These are phyloP conservation scores for Nannochloropsis salina DNA, from an alignment of 108 stramenopile species.

Conservation along the genomic window DNA sequence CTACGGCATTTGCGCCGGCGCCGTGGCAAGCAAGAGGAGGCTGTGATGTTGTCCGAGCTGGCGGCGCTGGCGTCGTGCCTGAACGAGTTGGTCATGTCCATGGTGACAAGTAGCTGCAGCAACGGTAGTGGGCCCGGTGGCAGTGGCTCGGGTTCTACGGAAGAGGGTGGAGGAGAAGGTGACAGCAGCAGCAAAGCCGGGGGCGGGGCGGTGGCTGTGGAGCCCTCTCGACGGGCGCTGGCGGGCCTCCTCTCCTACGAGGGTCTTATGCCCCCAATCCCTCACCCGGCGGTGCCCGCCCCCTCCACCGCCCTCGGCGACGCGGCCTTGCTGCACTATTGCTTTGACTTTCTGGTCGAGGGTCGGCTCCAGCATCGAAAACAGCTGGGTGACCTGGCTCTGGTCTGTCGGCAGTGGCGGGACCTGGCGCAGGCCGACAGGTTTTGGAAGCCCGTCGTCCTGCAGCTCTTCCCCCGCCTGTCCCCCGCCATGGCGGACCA, in stretches of 20 bases:
- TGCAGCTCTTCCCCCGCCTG: not conserved
- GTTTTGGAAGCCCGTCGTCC: not conserved
- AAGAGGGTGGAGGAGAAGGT: not conserved
- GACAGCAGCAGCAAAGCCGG: not conserved
- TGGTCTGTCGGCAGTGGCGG: conserved; percentile 19
- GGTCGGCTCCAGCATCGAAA: not conserved
- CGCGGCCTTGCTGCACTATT: conserved; percentile 17
- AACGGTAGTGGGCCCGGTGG: not conserved
- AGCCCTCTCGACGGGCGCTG: not conserved
- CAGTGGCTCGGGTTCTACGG: not conserved
- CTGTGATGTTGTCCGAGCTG: not conserved
- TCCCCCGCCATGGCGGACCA: not conserved
- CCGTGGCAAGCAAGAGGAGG: conserved; percentile 19
- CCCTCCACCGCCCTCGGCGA: not conserved
- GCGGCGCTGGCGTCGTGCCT: not conserved
- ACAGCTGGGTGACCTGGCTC: not conserved
- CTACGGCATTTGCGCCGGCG: conserved; percentile 14
- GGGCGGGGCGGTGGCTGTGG: not conserved
- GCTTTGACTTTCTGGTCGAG: not conserved
- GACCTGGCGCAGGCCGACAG: not conserved
- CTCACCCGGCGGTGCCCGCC: not conserved
- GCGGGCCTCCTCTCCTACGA: not conserved
- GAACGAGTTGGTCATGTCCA: conserved; percentile 4
- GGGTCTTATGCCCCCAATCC: not conserved
- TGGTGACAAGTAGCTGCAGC: not conserved